Evolutionary conservation across 1,139 yeast genomes (phyloP).

Genomic region (Ashbya aceris): DNA sequence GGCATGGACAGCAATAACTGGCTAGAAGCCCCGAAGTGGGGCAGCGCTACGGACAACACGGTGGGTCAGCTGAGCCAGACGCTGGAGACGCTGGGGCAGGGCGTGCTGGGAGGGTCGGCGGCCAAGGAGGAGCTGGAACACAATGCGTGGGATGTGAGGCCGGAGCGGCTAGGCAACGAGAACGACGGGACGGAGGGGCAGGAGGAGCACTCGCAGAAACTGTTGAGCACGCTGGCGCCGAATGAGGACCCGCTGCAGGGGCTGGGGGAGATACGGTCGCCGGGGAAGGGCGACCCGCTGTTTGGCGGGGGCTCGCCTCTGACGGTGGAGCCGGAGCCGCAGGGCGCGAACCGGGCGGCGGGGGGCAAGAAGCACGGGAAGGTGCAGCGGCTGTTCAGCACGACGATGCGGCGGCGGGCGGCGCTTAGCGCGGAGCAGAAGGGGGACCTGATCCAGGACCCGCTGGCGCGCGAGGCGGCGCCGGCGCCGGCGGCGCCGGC

Average conservation of each 20-base stretch:
- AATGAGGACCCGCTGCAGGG: conserved; percentile 19
- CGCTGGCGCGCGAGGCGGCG: conserved; percentile 18
- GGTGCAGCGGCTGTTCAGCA: conserved; percentile 20
- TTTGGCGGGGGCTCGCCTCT: conserved; percentile 14
- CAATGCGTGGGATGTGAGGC: conserved; percentile 8
- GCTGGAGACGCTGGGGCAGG: conserved; percentile 15
- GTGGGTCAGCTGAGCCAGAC: conserved; percentile 17
- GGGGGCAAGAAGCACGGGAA: conserved; percentile 11
- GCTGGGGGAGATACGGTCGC: conserved; percentile 10
- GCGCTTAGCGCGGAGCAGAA: conserved; percentile 9
- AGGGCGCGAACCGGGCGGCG: neutral
- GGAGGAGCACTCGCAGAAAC: conserved; percentile 5
- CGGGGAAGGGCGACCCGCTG: conserved; percentile 16
- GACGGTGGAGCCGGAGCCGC: conserved; percentile 2
- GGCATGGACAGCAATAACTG: conserved; percentile 22
- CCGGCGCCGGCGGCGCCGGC: conserved; percentile 1
- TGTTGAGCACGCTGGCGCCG: conserved; percentile 22
- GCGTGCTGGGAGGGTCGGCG: conserved; percentile 9
- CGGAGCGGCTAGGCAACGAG: conserved; percentile 2
- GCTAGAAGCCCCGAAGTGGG: conserved; percentile 27
- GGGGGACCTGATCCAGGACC: conserved; percentile 16
- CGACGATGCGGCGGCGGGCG: conserved; percentile 23
- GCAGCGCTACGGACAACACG: conserved; percentile 14
- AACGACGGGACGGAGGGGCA: conserved; percentile 1
- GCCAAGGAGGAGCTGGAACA: conserved; percentile 9